These are phyloP conservation scores for Scleroderma citrinum DNA, from an alignment of 768 basidiomycete species.

Conservation along the genomic window DNA sequence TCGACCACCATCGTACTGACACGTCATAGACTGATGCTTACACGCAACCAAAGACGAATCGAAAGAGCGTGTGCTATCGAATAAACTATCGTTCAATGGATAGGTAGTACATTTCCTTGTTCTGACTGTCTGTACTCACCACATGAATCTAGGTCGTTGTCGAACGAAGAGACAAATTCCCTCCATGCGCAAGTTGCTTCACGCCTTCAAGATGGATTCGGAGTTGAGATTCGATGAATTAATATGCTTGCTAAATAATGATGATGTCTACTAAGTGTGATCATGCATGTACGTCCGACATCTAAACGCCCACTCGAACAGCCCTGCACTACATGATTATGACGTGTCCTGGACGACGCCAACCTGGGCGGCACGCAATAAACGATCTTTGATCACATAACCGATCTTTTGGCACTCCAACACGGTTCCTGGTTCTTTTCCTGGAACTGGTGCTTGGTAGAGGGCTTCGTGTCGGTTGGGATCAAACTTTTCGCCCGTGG, in stretches of 20 bases:
- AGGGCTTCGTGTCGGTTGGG: constrained; percentile 94
- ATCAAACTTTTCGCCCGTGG: constrained; percentile 89
- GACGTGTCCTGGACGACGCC: constrained; percentile 78
- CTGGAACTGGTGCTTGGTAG: constrained; percentile 89
- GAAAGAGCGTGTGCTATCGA: constrained; percentile 79
- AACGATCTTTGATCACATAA: constrained; percentile 91
- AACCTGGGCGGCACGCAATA: constrained; percentile 92
- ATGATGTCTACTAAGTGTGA: constrained; percentile 29
- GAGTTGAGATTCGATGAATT: constrained; percentile 85
- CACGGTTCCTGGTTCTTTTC: constrained; percentile 82
- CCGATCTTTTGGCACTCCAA: constrained; percentile 88
- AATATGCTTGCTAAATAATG: constrained; percentile 34
- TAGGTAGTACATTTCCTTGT: constrained; percentile 41
- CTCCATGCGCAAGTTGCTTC: constrained; percentile 60
- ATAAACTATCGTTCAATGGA: constrained; percentile 98
- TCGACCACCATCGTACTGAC: constrained; percentile 3
- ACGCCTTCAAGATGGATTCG: constrained; percentile 52
- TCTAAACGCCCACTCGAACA: constrained; percentile 19
- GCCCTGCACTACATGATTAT: constrained; percentile 19
- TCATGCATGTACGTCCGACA: constrained; percentile 15
- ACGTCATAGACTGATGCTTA: constrained; percentile 79
- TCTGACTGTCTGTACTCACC: constrained; percentile 2
- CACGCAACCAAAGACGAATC: constrained; percentile 78
- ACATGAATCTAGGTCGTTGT: constrained; percentile 56
- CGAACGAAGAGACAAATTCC: constrained; percentile 85